Conservation (phyloP, 768 basidiomycete species). For the Pholiota microspora region DNA sequence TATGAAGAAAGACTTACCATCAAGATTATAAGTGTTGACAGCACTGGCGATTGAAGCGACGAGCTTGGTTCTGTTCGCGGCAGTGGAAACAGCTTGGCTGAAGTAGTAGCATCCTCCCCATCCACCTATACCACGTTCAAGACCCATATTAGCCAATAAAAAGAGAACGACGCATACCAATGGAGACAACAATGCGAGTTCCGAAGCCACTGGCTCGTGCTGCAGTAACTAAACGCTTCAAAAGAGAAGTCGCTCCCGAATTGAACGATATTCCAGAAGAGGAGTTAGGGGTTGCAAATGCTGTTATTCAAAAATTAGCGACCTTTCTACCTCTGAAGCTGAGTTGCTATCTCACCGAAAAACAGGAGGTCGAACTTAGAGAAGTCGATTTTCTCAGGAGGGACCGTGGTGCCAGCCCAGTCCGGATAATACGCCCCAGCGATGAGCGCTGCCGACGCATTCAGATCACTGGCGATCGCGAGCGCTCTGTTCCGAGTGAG, state of each 20-base stretch:
- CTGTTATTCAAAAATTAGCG: constrained; percentile 30
- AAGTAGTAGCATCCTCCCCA: constrained; percentile 74
- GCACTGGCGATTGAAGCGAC: constrained; percentile 51
- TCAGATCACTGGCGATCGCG: constrained; percentile 16
- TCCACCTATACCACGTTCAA: constrained; percentile 42
- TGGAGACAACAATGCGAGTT: constrained; percentile 47
- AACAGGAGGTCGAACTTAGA: constrained; percentile 65
- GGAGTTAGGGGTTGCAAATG: constrained; percentile 69
- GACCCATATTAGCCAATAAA: background rate
- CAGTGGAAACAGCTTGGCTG: constrained; percentile 54
- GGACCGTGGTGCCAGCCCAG: constrained; percentile 44
- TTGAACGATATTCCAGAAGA: constrained; percentile 51
- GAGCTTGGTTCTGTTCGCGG: constrained; percentile 53
- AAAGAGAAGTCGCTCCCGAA: constrained; percentile 41
- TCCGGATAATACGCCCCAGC: constrained; percentile 49
- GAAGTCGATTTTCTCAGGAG: constrained; percentile 62
- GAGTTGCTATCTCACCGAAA: constrained; percentile 43
- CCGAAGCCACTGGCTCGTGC: constrained; percentile 56
- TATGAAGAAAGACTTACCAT: constrained; percentile 48
- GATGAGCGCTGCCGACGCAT: constrained; percentile 29
- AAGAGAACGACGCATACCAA: constrained; percentile 7
- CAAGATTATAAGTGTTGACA: constrained; percentile 58
- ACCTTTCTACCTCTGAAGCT: background rate
- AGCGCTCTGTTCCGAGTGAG: constrained; percentile 37
- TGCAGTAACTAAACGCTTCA: constrained; percentile 53